These are phyloP conservation scores for Populus hybrid DNA, from an alignment of 441 rosid genomes.

Conservation along the genomic window DNA sequence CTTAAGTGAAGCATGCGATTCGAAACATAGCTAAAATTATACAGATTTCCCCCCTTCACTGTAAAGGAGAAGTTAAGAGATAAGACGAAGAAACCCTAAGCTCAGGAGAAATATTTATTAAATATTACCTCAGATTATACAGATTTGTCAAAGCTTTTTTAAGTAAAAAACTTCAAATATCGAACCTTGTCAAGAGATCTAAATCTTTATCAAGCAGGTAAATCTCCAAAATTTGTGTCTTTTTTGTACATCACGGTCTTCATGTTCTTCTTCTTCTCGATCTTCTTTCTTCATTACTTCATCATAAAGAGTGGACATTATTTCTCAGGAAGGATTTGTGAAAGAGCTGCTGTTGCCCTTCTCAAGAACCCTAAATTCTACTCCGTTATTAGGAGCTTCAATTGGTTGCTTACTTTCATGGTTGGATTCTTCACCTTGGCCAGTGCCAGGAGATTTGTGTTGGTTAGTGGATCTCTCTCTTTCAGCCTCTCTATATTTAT, in stretches of 20 bases:
- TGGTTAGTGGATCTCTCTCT: conserved; percentile 30
- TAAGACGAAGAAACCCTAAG: not conserved
- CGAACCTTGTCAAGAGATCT: not conserved
- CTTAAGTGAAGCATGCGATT: too few relatives aligned
- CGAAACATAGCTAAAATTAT: not conserved
- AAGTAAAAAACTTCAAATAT: not conserved
- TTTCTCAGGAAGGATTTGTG: conserved; percentile 14
- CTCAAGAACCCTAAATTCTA: conserved; percentile 37
- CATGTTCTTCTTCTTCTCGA: not conserved
- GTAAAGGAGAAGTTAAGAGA: not conserved
- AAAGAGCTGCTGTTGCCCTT: conserved; percentile 41
- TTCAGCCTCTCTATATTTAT: conserved; percentile 68
- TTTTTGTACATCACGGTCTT: not conserved
- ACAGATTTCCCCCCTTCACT: not conserved
- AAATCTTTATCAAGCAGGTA: not conserved
- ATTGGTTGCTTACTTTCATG: conserved; percentile 4
- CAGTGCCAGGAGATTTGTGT: conserved; percentile 14
- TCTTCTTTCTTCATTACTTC: conserved; percentile 5
- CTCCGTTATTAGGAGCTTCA: not conserved
- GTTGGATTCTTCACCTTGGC: conserved; percentile 27
- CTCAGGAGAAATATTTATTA: not conserved
- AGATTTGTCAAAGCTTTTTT: not conserved
- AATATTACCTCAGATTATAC: not conserved
- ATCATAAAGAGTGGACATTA: not conserved
- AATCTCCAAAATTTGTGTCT: not conserved